Base-by-base conservation (phyloP, 768 basidiomycete genomes). In the Termitomyces sp. region DNA sequence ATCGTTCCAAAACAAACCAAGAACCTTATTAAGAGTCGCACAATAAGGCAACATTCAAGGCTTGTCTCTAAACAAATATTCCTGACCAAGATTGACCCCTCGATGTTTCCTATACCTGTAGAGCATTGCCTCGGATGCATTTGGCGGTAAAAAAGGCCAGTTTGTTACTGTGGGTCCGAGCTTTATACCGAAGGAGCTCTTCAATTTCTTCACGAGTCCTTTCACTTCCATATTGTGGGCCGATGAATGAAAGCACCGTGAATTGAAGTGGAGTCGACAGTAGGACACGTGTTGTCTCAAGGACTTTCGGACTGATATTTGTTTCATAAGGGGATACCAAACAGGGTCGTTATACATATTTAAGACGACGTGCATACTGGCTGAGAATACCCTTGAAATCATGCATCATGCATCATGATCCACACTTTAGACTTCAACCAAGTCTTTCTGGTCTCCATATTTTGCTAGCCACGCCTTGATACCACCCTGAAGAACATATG, bases 61-160 rank as follows among this genome's bases (percentile, higher is more conserved):
- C 41, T 42, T 3, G 8, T 42, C n/a, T 13, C 11, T 13, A 33
- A 6, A 20, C n/a, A 39, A 20, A 6, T 5, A 31, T 12, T 61
- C 71, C 79, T 68, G 68, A 86, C 91, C 91, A 11, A 93, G 81
- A 69, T 93, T 93, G 6, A 92, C 85, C n/a, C 91, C 91, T 55
- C 85, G 79, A 65, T 90, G 89, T 66, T 85, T 87, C 62, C 91
- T 79, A 72, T 84, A 88, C 39, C 82, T 77, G 65, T 83, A 75
- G 34, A 71, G 30, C 15, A 24, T 36, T 46, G 54, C 34, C 3
- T 61, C 58, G 12, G 51, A 27, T 9, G 33, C 15, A 54, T 46
- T 45, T 41, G 45, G 11, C n/a, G 42, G 2, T 13, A 6, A 18
- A 54, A 20, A n/a, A 5, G 31, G 1, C 27, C 7, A 18, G 9